These are phyloP conservation scores for Coleophoma cylindrospora DNA, from an alignment of 2,329 filamentous ascomycete genomes.

Conservation along the genomic window DNA sequence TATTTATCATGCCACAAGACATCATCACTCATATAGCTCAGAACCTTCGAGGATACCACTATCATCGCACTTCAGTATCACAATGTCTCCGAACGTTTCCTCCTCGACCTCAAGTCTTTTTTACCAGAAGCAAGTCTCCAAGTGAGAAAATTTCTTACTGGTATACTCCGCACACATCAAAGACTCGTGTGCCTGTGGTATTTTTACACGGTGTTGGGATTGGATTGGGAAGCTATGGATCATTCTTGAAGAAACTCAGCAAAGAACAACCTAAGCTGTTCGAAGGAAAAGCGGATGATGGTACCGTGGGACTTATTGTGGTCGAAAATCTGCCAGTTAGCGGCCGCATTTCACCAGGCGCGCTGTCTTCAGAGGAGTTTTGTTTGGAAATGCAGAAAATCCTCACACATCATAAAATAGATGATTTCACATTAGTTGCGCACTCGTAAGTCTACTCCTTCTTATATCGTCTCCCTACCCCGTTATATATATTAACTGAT, in stretches of 20 bases:
- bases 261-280: background rate
- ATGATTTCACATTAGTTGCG: constrained; percentile 42
- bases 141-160: constrained; percentile 47
- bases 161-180: constrained; percentile 53
- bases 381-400: constrained; percentile 43
- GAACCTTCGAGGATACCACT: constrained; percentile 34
- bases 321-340: constrained; percentile 51
- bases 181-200: constrained; percentile 45
- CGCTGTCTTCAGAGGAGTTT: constrained; percentile 40
- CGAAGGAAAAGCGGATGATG: constrained; percentile 27
- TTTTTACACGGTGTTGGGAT: constrained; percentile 58
- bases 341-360: constrained; percentile 44
- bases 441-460: constrained; percentile 31
- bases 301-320: constrained; percentile 46
- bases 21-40: constrained; percentile 20
- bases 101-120: constrained; percentile 39
- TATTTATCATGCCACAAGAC: constrained; percentile 24
- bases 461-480: too few relatives aligned
- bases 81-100: constrained; percentile 42
- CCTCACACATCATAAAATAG: constrained; percentile 42
- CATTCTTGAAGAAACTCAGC: constrained; percentile 44
- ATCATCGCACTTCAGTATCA: constrained; percentile 34
- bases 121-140: constrained; percentile 35
- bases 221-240: constrained; percentile 47
- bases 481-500: background rate